Base-by-base conservation (phyloP, 495 filamentous ascomycete species). In the Pseudotulostoma volvatum region DNA sequence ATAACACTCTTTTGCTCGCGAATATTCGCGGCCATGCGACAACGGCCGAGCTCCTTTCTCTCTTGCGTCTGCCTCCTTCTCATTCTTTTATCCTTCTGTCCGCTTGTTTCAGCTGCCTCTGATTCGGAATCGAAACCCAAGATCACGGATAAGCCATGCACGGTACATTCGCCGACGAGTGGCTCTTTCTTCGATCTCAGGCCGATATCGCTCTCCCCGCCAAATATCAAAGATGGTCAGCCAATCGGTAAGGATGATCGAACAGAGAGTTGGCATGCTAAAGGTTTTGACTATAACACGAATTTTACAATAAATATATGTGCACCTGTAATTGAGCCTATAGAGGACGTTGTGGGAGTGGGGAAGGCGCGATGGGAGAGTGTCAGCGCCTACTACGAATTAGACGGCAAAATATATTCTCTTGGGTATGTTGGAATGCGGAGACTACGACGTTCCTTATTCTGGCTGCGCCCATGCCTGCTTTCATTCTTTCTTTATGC, bases 271-370 rank as follows among this genome's bases (percentile, higher is more conserved):
- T 95, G 87, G 76, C 63, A 76, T 33, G 81, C 82, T 7, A 74
- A 67, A 42, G 92, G 92, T 17, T 82, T 79, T 47, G 87, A 94
- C 54, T 85, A 92, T 51, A 68, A 67, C 17, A 72, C 78, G 9
- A 96, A 96, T 59, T 96, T 99, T 53, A 95, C 86, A 1, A 52
- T 99, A 39, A 99, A 99, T 51, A 78, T 99, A 47, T 99, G 92
- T 58, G 78, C 71, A 33, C 71, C 86, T 1, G 84, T 94, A 16
- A 71, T 96, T 21, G 82, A 92, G 46, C 57, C 70, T 19, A 55
- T 88, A 14, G 67, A 76, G 16, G 67, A 86, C 45, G 77, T 86
- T 4, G 70, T 74, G 11, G 82, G 76, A 0, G 57, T 96, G 9
- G 66, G 78, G 0, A 62, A 73, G 42, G 49, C 60, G 36, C 49